Evolutionary conservation across 192 early-diverging fungal species (phyloP).

Genomic region (Coemansia nantahalensis): DNA sequence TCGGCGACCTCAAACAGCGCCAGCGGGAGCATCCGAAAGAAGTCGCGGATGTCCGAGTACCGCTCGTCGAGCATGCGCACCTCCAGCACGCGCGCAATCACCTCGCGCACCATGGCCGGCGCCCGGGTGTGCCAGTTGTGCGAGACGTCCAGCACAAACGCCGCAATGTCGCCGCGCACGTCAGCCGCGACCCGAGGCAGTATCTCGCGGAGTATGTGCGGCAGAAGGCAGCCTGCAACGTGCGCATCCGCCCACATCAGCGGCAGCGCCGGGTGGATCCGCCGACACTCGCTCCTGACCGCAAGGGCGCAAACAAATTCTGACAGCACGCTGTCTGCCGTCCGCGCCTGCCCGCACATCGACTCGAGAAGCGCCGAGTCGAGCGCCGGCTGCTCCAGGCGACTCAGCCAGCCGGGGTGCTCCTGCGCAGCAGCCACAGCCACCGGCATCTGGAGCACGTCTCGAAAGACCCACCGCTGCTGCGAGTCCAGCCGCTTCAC

Average conservation of each 20-base stretch:
- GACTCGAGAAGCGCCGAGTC: constrained; percentile 22
- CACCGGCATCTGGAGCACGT: constrained; percentile 22
- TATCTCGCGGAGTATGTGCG: constrained; percentile 26
- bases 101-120: constrained; percentile 24
- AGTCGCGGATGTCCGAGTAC: constrained; percentile 44
- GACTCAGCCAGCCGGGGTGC: constrained; percentile 13
- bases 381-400: constrained; percentile 4
- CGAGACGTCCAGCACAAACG: constrained; percentile 43
- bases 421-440: not conserved
- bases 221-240: constrained; percentile 28
- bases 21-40: constrained; percentile 29
- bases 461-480: constrained; percentile 20
- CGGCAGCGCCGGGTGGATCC: constrained; percentile 14
- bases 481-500: constrained; percentile 14
- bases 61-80: constrained; percentile 23
- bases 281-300: constrained; percentile 11
- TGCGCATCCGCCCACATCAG: constrained; percentile 31
- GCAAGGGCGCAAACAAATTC: constrained; percentile 35
- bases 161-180: constrained; percentile 21
- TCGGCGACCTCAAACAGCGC: constrained; percentile 48
- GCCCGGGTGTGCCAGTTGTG: constrained; percentile 44
- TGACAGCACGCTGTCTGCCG: constrained; percentile 16
- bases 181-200: constrained; percentile 11
- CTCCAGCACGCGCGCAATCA: constrained; percentile 25
- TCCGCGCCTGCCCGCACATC: constrained; percentile 14